These are phyloP conservation scores for Fusarium newnesense DNA, from an alignment of 2,329 filamentous ascomycete genomes.

Conservation along the genomic window DNA sequence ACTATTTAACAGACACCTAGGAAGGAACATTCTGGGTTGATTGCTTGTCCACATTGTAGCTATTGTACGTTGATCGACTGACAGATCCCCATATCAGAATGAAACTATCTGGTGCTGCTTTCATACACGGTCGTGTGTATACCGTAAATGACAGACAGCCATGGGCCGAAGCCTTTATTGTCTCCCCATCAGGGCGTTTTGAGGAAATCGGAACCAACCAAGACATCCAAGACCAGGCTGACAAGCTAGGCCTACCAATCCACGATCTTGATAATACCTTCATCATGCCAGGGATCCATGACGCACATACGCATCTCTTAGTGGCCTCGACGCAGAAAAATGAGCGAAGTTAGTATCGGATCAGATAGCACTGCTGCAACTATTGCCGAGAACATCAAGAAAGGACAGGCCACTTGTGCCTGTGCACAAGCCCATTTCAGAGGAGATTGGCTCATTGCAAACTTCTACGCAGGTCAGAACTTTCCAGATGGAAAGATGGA, in stretches of 20 bases:
- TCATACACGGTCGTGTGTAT: neutral
- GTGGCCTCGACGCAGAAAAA: neutral
- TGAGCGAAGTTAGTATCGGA: neutral
- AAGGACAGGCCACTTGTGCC: neutral
- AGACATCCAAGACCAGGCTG: neutral
- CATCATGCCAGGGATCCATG: neutral
- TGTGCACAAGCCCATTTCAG: neutral
- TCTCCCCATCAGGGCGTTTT: neutral
- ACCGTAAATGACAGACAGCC: neutral
- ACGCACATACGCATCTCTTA: neutral
- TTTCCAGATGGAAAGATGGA: neutral
- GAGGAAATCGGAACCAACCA: neutral
- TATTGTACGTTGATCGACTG: neutral
- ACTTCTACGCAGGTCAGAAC: neutral
- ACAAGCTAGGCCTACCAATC: neutral
- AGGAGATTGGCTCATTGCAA: neutral
- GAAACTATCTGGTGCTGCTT: neutral
- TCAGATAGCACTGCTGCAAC: neutral
- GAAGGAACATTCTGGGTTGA: neutral
- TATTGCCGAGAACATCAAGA: neutral
- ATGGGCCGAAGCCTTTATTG: neutral
- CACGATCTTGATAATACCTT: neutral
- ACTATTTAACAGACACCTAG: neutral
- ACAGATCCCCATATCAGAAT: accelerated
- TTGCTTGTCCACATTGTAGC: too few species aligned